Conservation (phyloP, 495 filamentous ascomycete species). For the Hypomontagnella monticulosa region DNA sequence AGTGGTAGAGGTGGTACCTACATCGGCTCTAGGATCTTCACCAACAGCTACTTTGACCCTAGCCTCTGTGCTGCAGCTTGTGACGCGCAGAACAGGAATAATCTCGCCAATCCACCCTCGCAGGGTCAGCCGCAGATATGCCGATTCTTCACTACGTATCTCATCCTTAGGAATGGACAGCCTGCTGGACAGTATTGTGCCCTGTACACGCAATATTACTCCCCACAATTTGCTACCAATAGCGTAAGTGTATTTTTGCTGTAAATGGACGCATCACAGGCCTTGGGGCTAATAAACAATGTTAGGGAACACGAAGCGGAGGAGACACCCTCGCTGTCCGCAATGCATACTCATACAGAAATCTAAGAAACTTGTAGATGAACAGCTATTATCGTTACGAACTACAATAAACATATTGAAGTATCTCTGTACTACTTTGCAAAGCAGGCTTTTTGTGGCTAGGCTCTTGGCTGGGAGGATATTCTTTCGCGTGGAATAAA, state of each 20-base stretch:
- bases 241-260: slow-evolving; percentile 24
- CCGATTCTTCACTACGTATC: slow-evolving; percentile 60
- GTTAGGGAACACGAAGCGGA: slow-evolving; percentile 13
- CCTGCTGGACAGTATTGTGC: slow-evolving; percentile 42
- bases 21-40: slow-evolving; percentile 55
- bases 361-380: no score
- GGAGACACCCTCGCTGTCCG: slow-evolving; percentile 10
- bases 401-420: no score
- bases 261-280: no score
- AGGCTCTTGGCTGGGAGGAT: no score
- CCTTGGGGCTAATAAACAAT: neutral
- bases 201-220: slow-evolving; percentile 36
- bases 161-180: slow-evolving; percentile 53
- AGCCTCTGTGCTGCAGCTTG: slow-evolving; percentile 54
- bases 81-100: slow-evolving; percentile 53
- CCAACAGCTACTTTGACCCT: slow-evolving; percentile 51
- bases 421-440: no score
- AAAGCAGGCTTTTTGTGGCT: no score
- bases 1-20: slow-evolving; percentile 44
- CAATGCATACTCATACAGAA: slow-evolving; percentile 31
- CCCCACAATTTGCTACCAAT: slow-evolving; percentile 36
- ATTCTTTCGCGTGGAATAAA: no score
- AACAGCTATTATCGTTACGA: neutral
- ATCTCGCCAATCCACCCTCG: slow-evolving; percentile 40
- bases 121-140: slow-evolving; percentile 49